Evolutionary conservation across 805 yeast species (phyloP).

Genomic region (Kuraishia floccosa): DNA sequence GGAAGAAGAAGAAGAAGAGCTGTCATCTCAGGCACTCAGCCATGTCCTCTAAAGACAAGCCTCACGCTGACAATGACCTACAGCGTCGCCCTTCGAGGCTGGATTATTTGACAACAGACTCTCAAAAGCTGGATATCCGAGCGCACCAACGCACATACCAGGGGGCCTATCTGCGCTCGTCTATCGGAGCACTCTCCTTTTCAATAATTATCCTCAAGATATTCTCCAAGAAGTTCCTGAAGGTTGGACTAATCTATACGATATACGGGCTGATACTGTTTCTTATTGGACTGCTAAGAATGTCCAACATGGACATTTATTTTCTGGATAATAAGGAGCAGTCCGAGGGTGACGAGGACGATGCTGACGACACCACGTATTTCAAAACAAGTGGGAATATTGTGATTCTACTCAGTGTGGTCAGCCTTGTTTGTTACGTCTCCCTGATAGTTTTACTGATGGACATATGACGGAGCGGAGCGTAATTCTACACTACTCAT

Average conservation of each 20-base stretch:
- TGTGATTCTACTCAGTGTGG: slow-evolving; percentile 36
- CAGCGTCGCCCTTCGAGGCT: slow-evolving; percentile 19
- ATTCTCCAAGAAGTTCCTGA: slow-evolving; percentile 51
- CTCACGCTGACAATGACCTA: too few relatives aligned
- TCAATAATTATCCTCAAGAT: slow-evolving; percentile 52
- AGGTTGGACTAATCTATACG: slow-evolving; percentile 57
- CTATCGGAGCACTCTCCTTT: slow-evolving; percentile 58
- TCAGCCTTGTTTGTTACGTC: slow-evolving; percentile 40
- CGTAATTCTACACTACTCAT: too few relatives aligned
- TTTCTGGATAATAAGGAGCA: slow-evolving; percentile 10
- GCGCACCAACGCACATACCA: slow-evolving; percentile 80
- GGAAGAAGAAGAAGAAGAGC: too few relatives aligned
- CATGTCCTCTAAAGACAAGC: too few relatives aligned
- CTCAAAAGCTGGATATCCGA: slow-evolving; percentile 35
- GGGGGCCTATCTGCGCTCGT: slow-evolving; percentile 71
- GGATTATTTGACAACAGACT: slow-evolving; percentile 22
- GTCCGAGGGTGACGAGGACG: slow-evolving; percentile 4
- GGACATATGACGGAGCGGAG: slow-evolving; percentile 25
- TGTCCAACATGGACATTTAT: slow-evolving; percentile 18
- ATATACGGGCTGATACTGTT: slow-evolving; percentile 41
- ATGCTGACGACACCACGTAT: slow-evolving; percentile 11
- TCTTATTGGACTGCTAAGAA: slow-evolving; percentile 21
- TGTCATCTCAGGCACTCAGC: too few relatives aligned
- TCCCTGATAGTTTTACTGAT: slow-evolving; percentile 39
- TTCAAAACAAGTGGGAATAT: slow-evolving; percentile 53